Conservation (phyloP, 1,284 basidiomycete species). For the Neonothopanus nambi region DNA sequence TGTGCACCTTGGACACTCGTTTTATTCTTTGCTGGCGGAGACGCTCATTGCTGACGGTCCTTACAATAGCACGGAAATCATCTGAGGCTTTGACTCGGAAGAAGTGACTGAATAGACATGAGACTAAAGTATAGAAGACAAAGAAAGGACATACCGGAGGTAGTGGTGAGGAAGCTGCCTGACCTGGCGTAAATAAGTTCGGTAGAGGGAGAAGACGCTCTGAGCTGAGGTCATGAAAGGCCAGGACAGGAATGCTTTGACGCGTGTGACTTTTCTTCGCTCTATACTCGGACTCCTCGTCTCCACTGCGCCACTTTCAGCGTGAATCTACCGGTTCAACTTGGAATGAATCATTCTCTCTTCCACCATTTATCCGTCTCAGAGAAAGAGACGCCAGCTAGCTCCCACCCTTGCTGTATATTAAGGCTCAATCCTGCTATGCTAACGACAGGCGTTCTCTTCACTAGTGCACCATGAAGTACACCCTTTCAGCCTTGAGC, state of each 20-base stretch:
- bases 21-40: constrained; percentile 45
- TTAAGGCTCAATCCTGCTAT: no score
- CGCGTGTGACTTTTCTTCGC: not conserved
- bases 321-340: not conserved
- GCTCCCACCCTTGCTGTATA: no score
- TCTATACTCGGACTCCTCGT: not conserved
- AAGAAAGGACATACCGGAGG: constrained; percentile 49
- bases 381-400: no score
- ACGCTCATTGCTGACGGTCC: constrained; percentile 26
- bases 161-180: constrained; percentile 56
- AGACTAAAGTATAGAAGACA: constrained; percentile 10
- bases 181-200: constrained; percentile 52
- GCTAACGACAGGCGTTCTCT: no score
- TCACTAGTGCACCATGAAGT: no score
- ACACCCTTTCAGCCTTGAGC: no score
- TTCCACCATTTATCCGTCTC: no score
- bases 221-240: not conserved
- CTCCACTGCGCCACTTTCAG: not conserved
- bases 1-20: constrained; percentile 48
- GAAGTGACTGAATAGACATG: constrained; percentile 52
- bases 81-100: constrained; percentile 62
- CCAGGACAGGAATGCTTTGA: not conserved
- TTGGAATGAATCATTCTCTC: not conserved
- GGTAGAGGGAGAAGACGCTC: constrained; percentile 45
- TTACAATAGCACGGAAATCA: constrained; percentile 48